Evolutionary conservation across 2,329 filamentous ascomycete genomes (phyloP).

Genomic region (Botrytis medusae): DNA sequence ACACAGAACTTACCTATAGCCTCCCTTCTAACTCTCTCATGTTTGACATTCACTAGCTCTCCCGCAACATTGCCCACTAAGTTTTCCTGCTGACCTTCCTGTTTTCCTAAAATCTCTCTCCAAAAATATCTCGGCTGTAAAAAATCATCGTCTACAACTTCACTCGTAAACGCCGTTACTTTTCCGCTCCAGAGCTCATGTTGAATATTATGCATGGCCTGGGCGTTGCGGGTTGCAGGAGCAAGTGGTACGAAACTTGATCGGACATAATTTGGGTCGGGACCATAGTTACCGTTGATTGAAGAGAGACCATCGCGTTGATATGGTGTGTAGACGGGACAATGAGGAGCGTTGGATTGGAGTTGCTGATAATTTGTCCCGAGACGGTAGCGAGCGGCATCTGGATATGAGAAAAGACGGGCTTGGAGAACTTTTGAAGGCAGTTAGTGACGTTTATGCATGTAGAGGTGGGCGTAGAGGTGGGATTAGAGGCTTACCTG

Average conservation of each 20-base stretch:
- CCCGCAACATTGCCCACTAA: not conserved
- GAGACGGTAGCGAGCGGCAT: conserved; percentile 54
- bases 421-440: conserved; percentile 45
- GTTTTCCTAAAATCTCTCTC: conserved; percentile 22
- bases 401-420: conserved; percentile 55
- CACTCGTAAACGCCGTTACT: conserved; percentile 22
- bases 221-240: not conserved
- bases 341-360: conserved; percentile 22
- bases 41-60: not conserved
- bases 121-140: conserved; percentile 44
- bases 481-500: conserved; percentile 41
- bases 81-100: not conserved
- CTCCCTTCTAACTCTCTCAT: not conserved
- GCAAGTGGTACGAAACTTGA: conserved; percentile 18
- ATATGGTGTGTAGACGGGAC: conserved; percentile 28
- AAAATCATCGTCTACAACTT: conserved; percentile 44
- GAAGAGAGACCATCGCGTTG: conserved; percentile 44
- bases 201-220: conserved; percentile 18
- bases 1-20: not conserved
- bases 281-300: conserved; percentile 48
- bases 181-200: conserved; percentile 39
- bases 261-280: conserved; percentile 45
- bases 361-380: conserved; percentile 57
- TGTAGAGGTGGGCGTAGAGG: conserved; percentile 34
- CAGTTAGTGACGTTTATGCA: conserved; percentile 15